phyloP scores from a whole-genome alignment of 176 grass and related monocot species.

The Hyparrhenia diplandra region DNA sequence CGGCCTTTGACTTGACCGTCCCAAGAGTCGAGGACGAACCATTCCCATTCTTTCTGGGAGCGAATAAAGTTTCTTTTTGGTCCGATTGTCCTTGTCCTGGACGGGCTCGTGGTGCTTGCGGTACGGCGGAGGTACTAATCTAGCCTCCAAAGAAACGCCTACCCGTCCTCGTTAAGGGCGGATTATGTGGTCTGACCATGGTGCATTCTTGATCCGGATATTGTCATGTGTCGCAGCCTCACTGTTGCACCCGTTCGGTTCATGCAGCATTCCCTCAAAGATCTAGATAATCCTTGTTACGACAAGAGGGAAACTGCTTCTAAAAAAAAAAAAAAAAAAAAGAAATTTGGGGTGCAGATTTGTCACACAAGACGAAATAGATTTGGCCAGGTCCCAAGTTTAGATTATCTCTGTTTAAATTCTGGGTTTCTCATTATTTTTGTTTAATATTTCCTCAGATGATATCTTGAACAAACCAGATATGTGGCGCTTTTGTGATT shows the following conservation, averaged over 20 bases:
- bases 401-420: neutral
- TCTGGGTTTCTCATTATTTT: neutral
- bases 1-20: neutral
- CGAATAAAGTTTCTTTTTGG: neutral
- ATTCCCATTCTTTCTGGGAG: slow-evolving; percentile 5
- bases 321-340: neutral
- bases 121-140: neutral
- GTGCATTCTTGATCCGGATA: neutral
- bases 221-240: neutral
- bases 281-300: neutral
- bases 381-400: neutral
- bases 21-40: neutral
- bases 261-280: neutral
- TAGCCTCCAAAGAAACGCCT: neutral
- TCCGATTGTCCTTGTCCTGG: neutral
- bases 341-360: neutral
- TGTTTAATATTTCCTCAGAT: neutral
- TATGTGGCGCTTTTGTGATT: neutral
- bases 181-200: neutral
- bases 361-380: too few relatives aligned
- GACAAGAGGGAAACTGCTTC: too few relatives aligned
- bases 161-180: neutral
- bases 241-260: neutral
- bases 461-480: neutral
- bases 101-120: too few relatives aligned